Evolutionary conservation across 1,139 yeast genomes (phyloP), one percentile per base, ranked within the genome.

Genomic region (Pichia sp.): DNA sequence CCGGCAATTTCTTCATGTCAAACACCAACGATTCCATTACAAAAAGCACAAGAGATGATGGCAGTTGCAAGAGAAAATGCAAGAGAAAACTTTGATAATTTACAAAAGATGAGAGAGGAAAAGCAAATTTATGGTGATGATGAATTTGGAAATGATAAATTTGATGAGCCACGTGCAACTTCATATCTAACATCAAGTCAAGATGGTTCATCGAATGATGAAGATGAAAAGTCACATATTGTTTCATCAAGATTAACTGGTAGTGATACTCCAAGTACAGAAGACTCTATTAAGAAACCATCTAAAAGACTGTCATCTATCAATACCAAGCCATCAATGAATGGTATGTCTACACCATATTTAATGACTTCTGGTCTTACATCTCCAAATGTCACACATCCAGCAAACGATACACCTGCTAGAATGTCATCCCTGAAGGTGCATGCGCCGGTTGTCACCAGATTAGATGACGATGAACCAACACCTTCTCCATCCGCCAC

Each of bases 1-100:
- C 98, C 99, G 0, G 94, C 89, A 4, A 85, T 91, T n/a, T 86
- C 96, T 53, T 86, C 97, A 28, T 93, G 96, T 65, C 83, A 85
- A 8, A 89, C 98, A 0, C 98, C 98, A 15, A 93, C 98, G 0
- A 93, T 93, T 12, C 83, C 96, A 21, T 72, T 93, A 54, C 79
- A 80, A 40, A 83, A 81, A 58, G 99, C 99, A 0, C 96, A 89
- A 64, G 96, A 85, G 61, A 67, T 93, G 63, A 72, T 90, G 59
- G 84, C 89, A 1, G 86, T 83, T 57, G 95, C 96, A 0, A 73
- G 91, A 58, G 89, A 83, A 60, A 88, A 81, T 58, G 83, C 85
- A 1, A 75, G 73, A 58, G 61, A 73, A 42, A 80, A 84, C 59
- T 85, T 85, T 56, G 83, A 81, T 51, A 78, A 72, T 49, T 62